These are phyloP conservation scores for Globisporangium heterothallicum DNA, from an alignment of 352 stramenopile genomes.

Conservation along the genomic window DNA sequence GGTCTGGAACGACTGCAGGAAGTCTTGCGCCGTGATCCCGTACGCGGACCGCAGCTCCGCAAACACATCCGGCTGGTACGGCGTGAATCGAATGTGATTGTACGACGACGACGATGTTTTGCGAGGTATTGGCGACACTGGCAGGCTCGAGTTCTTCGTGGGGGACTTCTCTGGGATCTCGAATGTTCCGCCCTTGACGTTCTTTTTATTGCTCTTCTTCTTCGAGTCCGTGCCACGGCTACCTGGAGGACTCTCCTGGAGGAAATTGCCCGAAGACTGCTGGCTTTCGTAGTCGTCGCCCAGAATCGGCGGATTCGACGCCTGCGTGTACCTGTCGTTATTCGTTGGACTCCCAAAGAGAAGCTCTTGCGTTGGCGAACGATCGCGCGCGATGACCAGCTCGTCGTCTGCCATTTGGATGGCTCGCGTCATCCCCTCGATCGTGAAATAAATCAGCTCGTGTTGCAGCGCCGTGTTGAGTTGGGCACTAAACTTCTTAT, in stretches of 20 bases:
- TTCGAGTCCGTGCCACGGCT: not conserved
- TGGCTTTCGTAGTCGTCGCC: not conserved
- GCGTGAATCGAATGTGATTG: slow-evolving; percentile 66
- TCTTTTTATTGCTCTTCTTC: not conserved
- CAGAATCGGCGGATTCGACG: slow-evolving; percentile 1
- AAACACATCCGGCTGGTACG: slow-evolving; percentile 70
- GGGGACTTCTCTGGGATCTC: slow-evolving; percentile 14
- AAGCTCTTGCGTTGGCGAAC: slow-evolving; percentile 43
- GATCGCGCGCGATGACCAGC: slow-evolving; percentile 32
- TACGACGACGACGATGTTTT: slow-evolving; percentile 16
- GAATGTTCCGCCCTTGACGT: slow-evolving; percentile 11
- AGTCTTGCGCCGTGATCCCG: slow-evolving; percentile 58
- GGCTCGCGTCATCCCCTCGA: slow-evolving; percentile 78
- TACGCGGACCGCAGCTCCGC: slow-evolving; percentile 67
- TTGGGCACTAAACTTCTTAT: slow-evolving; percentile 82
- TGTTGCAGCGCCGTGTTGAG: slow-evolving; percentile 84
- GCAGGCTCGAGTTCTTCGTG: slow-evolving; percentile 4
- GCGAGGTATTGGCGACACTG: not conserved
- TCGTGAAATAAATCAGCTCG: slow-evolving; percentile 89
- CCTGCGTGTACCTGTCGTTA: not conserved
- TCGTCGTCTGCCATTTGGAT: slow-evolving; percentile 70
- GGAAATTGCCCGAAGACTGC: not conserved
- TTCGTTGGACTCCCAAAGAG: slow-evolving; percentile 14
- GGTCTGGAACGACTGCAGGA: slow-evolving; percentile 68
- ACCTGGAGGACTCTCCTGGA: not conserved